These are phyloP conservation scores for Penicillium brevicompactum DNA, from an alignment of 2,329 filamentous ascomycete species.

Conservation along the genomic window DNA sequence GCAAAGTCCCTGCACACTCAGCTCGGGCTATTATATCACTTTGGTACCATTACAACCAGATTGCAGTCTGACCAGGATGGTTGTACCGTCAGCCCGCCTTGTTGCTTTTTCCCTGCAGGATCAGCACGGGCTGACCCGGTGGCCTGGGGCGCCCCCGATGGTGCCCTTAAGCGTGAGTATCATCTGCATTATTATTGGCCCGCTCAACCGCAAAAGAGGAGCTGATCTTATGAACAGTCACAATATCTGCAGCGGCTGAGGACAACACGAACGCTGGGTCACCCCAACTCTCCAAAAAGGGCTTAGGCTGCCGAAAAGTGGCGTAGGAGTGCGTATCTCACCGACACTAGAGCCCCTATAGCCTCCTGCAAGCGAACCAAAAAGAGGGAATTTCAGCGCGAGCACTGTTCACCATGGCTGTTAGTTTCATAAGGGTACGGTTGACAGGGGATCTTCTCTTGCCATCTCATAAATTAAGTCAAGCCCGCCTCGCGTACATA, in stretches of 20 bases:
- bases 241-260: conserved; percentile 1
- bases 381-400: not conserved
- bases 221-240: not conserved
- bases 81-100: not conserved
- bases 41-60: not conserved
- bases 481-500: not conserved
- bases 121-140: not conserved
- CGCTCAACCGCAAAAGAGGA: not conserved
- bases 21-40: not conserved
- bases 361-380: not conserved
- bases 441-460: not conserved
- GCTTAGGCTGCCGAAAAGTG: conserved; percentile 1
- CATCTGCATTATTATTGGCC: not conserved
- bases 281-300: not conserved
- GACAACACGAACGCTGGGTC: not conserved
- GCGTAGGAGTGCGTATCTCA: not conserved
- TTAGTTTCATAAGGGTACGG: not conserved
- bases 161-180: not conserved
- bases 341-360: not conserved
- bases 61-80: not conserved
- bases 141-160: not conserved
- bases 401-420: no score
- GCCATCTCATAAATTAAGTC: not conserved
- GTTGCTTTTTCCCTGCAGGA: not conserved
- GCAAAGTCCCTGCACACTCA: not conserved